Percentiles rank a stretch among this genome's conserved stretches.
Conservation (phyloP, 257 asterid genomes). For the Henckelia pumila region DNA sequence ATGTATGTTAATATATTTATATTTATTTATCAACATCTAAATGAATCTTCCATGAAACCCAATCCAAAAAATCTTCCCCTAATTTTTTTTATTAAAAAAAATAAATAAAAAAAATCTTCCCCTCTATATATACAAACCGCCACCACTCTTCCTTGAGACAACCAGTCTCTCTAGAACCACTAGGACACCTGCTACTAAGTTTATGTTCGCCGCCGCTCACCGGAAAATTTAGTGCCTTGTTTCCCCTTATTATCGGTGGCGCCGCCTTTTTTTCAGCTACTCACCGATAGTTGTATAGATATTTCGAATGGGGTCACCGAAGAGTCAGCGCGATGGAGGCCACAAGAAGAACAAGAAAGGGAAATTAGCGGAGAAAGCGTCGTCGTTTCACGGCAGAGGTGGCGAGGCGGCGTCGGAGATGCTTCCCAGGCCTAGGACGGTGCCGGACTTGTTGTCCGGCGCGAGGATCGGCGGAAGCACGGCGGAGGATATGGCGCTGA, state of each 20-base stretch:
- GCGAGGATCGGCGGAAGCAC: constrained; percentile 18
- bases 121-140: no score
- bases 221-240: neutral
- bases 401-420: constrained; percentile 25
- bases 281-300: neutral
- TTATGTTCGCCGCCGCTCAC: no score
- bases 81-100: no score
- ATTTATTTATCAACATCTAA: no score
- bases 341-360: constrained; percentile 58
- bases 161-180: no score
- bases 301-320: constrained; percentile 38
- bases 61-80: no score
- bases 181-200: no score
- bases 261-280: neutral
- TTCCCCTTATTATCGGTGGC: neutral
- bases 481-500: constrained; percentile 29
- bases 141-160: no score
- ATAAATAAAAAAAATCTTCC: no score
- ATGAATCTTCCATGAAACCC: no score
- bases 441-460: constrained; percentile 55
- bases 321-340: constrained; percentile 46
- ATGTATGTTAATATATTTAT: no score
- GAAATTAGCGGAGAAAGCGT: constrained; percentile 51
- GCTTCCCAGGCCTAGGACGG: constrained; percentile 65
- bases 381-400: constrained; percentile 50